Evolutionary conservation across 2,329 filamentous ascomycete genomes (phyloP), one percentile per base, ranked within the genome.

Genomic region (Sporothrix variecibatus): DNA sequence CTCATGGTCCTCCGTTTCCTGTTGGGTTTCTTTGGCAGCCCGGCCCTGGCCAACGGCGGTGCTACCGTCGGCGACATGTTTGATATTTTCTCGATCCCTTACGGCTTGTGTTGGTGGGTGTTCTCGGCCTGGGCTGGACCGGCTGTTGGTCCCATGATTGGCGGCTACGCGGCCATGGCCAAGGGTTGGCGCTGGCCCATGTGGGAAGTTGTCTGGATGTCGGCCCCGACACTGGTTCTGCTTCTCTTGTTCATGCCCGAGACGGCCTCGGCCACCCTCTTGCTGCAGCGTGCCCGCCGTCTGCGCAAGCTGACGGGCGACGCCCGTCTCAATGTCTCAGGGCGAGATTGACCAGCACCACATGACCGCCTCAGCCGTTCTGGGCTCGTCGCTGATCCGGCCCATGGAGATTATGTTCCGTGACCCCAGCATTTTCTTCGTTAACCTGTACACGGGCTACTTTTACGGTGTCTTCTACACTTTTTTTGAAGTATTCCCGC

Each of bases 41-140:
- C 89, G 0, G 88, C 89, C 0, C 81, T 92, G 75, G 90, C 89
- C 9, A 91, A 91, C 77, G 86, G 87, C 0, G 89, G 88, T 2
- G 90, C 89, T 77, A 86, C 90, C 28, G 87, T 92, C 77, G 89
- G 89, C 60, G 90, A 92, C 78, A 87, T 91, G 81, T 91, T 90
- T 78, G 78, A 83, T 6, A 85, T 86, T 2, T 80, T 82, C 0
- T 82, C 90, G 76, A 84, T 85, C 7, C 86, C 97, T 49, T 98
- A 93, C 90, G 89, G 87, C 76, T 90, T 97, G 69, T 94, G 93
- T 0, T 94, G 94, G 0, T 88, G 97, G 81, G 97, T 97, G 79
- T 38, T 71, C 0, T 73, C 73, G 17, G 64, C 58, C 64, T 76
- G 67, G 58, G 72, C 64, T 34, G 94, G 92, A 23, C 92, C 86